Percentiles rank a stretch among this genome's conserved stretches.
These are phyloP conservation scores for Tetradesmus obliquus DNA, from an alignment of 139 green algal genomes.

Conservation along the genomic window DNA sequence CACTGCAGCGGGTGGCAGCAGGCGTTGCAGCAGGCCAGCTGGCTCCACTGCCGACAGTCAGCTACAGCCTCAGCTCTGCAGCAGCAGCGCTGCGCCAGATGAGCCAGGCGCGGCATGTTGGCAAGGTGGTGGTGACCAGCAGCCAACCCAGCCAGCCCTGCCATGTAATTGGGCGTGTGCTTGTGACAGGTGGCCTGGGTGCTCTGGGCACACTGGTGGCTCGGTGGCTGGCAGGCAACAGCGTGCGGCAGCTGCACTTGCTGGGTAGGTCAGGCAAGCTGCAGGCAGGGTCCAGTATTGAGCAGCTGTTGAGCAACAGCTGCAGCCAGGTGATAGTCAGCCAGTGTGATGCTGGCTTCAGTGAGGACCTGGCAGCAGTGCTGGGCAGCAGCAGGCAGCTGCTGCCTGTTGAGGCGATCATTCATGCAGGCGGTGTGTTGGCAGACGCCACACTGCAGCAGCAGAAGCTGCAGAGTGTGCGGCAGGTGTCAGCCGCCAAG, in stretches of 20 bases:
- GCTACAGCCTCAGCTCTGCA: conserved; percentile 52
- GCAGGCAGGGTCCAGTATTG: neutral
- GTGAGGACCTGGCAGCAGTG: conserved; percentile 33
- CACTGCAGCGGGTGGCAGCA: conserved; percentile 57
- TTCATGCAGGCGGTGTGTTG: conserved; percentile 75
- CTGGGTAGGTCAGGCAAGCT: conserved; percentile 59
- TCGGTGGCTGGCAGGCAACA: conserved; percentile 62
- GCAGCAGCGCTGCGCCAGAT: conserved; percentile 74
- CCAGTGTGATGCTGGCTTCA: conserved; percentile 43
- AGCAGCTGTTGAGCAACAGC: conserved; percentile 18
- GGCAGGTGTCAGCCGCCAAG: conserved; percentile 69
- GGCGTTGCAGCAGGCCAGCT: conserved; percentile 53
- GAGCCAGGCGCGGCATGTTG: conserved; percentile 82
- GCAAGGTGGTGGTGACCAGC: conserved; percentile 83
- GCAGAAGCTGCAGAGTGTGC: conserved; percentile 57
- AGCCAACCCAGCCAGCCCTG: neutral
- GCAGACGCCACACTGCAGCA: conserved; percentile 67
- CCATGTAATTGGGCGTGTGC: conserved; percentile 28
- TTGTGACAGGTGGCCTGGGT: conserved; percentile 80
- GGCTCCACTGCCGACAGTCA: conserved; percentile 51
- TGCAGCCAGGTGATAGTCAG: conserved; percentile 32
- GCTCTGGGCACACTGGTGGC: conserved; percentile 73
- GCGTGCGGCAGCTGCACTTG: conserved; percentile 57
- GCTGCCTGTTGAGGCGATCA: conserved; percentile 45
- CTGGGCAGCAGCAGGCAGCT: conserved; percentile 20